Conservation (phyloP, 106 monocot genomes). For the Iris macrosiphon region DNA sequence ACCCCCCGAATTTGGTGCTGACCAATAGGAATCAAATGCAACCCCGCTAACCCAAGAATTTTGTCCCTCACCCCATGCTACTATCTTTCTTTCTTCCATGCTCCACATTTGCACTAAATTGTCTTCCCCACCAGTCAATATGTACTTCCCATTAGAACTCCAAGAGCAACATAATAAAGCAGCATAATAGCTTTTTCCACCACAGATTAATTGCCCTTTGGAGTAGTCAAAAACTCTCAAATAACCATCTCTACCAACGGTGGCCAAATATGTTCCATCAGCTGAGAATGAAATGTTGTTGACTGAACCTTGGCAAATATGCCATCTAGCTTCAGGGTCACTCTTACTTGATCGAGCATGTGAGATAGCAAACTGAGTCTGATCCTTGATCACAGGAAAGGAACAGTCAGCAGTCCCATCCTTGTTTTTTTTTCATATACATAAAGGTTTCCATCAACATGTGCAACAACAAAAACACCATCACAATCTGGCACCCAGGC, state of each 20-base stretch:
- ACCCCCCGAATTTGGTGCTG: slow-evolving; percentile 71
- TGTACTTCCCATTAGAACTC: slow-evolving; percentile 92
- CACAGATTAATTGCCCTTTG: slow-evolving; percentile 79
- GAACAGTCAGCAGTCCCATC: too few relatives aligned
- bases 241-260: slow-evolving; percentile 97
- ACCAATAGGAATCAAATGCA: slow-evolving; percentile 94
- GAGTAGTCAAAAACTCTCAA: slow-evolving; percentile 90
- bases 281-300: slow-evolving; percentile 84
- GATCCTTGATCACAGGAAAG: too few relatives aligned
- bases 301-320: slow-evolving; percentile 93
- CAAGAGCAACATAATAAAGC: slow-evolving; percentile 92
- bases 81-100: slow-evolving; percentile 83
- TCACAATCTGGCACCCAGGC: too few relatives aligned
- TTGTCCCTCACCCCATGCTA: slow-evolving; percentile 97
- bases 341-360: too few relatives aligned
- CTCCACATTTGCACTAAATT: slow-evolving; percentile 98
- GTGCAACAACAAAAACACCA: too few relatives aligned
- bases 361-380: too few relatives aligned
- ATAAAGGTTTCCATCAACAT: too few relatives aligned
- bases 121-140: slow-evolving; percentile 94
- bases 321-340: slow-evolving; percentile 92
- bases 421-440: too few relatives aligned
- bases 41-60: slow-evolving; percentile 99
- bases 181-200: slow-evolving; percentile 99
- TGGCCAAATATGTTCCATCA: slow-evolving; percentile 76